Evolutionary conservation across 2,329 filamentous ascomycete species (phyloP), one percentile per base, ranked within the genome.

Genomic region (Penicillium crustosum): DNA sequence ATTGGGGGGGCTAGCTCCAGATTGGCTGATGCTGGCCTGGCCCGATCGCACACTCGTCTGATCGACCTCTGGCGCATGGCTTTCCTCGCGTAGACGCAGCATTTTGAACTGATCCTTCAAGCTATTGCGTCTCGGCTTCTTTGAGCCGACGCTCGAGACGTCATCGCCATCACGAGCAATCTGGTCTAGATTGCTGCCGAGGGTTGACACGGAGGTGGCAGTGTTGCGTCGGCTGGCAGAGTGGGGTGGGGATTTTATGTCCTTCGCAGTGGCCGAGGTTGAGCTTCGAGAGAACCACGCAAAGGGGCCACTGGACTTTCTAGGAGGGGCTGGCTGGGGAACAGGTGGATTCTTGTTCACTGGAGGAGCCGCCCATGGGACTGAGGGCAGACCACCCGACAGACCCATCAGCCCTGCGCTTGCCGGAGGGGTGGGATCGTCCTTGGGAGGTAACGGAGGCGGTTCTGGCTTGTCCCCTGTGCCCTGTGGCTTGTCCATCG

Each of bases 221-320:
- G 91, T 96, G 69, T 93, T 91, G 70, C 91, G 83, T 66, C 88
- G 79, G 41, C 76, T 76, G 29, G 75, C 64, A 35, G 69, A 62
- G 33, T 82, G 77, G 59, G 82, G 70, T 19, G 88, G 82, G 6
- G 86, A 82, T 51, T 84, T 82, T 42, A 79, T 73, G 52, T 83
- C 84, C 70, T 82, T 83, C 1, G 19, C 21, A 15, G 9, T 36
- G 82, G 81, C 12, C 75, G 74, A 44, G 29, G 74, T 76, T 25
- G 86, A 84, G 72, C 82, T 88, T 64, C 91, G 82, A 33, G 90
- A 91, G 39, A 95, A 82, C 87, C 90, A 93, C 39, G 90, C 86
- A 68, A 96, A 95, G n/a, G 89, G 91, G 65, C 90, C 91, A 9
- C 90, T 93, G 55, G 95, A 83, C 73, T 94, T 96, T 69, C 91